Evolutionary conservation across 2,329 filamentous ascomycete species (phyloP).

Genomic region (Alternaria viburni): DNA sequence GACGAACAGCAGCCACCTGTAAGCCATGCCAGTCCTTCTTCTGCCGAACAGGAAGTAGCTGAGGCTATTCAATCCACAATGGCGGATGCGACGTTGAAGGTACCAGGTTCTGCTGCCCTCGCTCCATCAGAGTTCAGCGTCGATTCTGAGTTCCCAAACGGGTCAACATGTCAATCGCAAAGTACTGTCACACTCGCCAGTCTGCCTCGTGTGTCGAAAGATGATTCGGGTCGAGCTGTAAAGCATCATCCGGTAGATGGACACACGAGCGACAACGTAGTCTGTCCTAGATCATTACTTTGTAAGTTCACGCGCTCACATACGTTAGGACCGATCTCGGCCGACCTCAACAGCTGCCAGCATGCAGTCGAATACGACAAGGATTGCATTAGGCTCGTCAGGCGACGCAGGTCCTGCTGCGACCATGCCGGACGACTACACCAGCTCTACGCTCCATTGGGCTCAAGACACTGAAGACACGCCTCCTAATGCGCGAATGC

Average conservation of each 20-base stretch:
- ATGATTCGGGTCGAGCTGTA: background rate
- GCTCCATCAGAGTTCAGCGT: background rate
- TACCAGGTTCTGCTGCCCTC: background rate
- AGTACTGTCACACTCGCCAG: background rate
- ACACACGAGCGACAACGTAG: slow-evolving; percentile 4
- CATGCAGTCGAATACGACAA: background rate
- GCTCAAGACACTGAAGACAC: background rate
- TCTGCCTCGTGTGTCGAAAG: background rate
- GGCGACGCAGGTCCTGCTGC: background rate
- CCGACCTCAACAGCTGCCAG: background rate
- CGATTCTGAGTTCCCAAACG: background rate
- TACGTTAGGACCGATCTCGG: background rate
- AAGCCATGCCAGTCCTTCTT: background rate
- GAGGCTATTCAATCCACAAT: background rate
- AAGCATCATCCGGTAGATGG: background rate
- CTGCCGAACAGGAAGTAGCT: background rate
- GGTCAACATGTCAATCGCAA: background rate
- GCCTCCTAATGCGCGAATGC: background rate
- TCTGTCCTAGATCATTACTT: slow-evolving; percentile 10
- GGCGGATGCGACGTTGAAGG: background rate
- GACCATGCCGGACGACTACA: background rate
- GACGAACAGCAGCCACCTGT: background rate
- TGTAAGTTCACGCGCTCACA: slow-evolving; percentile 10
- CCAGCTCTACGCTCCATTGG: background rate
- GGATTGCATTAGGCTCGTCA: background rate